phyloP scores from a whole-genome alignment of 106 monocot species.

The Ottelia alismoides region DNA sequence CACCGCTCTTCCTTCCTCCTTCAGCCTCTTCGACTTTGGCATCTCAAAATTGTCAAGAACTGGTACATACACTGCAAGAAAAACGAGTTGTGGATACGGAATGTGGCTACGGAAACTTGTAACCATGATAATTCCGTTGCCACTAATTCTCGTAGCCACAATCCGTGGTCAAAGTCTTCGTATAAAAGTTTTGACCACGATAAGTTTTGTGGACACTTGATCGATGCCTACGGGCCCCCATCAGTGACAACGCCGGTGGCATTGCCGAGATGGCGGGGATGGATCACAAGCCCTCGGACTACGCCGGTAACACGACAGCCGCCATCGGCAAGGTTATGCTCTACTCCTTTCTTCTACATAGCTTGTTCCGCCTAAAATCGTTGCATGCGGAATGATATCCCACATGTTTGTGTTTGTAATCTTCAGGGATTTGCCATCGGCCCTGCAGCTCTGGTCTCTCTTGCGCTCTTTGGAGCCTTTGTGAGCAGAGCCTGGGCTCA shows the following conservation, averaged over 20 bases:
- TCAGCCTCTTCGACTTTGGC: constrained; percentile 61
- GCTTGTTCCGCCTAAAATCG: too few relatives aligned
- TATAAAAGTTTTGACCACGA: too few relatives aligned
- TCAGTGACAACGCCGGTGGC: constrained; percentile 73
- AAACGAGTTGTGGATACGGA: too few relatives aligned
- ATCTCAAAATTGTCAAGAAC: constrained; percentile 57
- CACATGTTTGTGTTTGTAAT: too few relatives aligned
- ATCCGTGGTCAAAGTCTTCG: too few relatives aligned
- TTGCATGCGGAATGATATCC: too few relatives aligned
- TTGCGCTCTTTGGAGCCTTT: constrained; percentile 33
- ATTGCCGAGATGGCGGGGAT: constrained; percentile 96
- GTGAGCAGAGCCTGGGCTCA: constrained; percentile 49
- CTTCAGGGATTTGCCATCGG: constrained; percentile 56
- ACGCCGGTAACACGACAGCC: constrained; percentile 85
- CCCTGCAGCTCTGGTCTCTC: constrained; percentile 24
- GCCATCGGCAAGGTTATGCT: constrained; percentile 64
- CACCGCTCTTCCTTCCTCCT: constrained; percentile 42
- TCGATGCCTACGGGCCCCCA: constrained; percentile 24
- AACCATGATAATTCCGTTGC: too few relatives aligned
- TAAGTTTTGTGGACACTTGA: constrained; percentile 10
- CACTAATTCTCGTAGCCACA: too few relatives aligned
- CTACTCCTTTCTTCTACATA: too few relatives aligned
- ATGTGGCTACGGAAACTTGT: too few relatives aligned
- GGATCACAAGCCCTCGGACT: constrained; percentile 65
- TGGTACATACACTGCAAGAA: too few relatives aligned